Percentiles rank a stretch among this genome's conserved stretches.
These are phyloP conservation scores for Blastobotrys attinorum DNA, from an alignment of 805 yeast genomes.

Conservation along the genomic window DNA sequence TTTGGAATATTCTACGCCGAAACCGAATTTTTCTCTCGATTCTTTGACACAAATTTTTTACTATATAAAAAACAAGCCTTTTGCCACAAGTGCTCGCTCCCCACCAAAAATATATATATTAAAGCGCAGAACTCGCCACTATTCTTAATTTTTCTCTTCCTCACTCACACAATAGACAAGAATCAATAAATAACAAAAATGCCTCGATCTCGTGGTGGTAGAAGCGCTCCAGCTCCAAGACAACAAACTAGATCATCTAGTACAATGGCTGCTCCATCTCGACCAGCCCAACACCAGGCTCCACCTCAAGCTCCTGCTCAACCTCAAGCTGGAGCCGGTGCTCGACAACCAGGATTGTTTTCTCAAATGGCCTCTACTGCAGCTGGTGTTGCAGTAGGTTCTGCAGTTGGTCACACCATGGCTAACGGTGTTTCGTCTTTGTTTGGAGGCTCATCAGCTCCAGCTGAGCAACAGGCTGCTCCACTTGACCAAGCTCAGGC, in stretches of 20 bases:
- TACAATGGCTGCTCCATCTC: conserved; percentile 54
- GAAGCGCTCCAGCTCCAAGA: conserved; percentile 14
- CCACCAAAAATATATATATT: too few species aligned
- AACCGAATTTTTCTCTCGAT: too few species aligned
- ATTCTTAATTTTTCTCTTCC: too few species aligned
- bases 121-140: too few species aligned
- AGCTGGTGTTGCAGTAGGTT: conserved; percentile 99
- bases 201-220: conserved; percentile 17
- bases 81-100: too few species aligned
- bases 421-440: conserved; percentile 90
- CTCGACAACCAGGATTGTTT: conserved; percentile 69
- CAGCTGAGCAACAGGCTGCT: conserved; percentile 42
- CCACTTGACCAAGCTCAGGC: conserved; percentile 31
- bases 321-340: conserved; percentile 39
- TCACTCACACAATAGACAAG: not conserved
- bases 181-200: conserved; percentile 5
- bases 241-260: conserved; percentile 19
- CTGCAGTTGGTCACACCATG: conserved; percentile 91
- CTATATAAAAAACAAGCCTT: too few species aligned
- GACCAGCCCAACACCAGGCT: conserved; percentile 41
- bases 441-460: conserved; percentile 63
- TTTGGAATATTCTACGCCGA: too few species aligned
- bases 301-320: conserved; percentile 40
- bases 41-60: too few species aligned
- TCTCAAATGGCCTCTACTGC: conserved; percentile 98